A percentile compares a stretch with the other conserved stretches of the same genome.
Evolutionary conservation across 2,329 filamentous ascomycete species (phyloP).

Genomic region (Alternaria longipes): DNA sequence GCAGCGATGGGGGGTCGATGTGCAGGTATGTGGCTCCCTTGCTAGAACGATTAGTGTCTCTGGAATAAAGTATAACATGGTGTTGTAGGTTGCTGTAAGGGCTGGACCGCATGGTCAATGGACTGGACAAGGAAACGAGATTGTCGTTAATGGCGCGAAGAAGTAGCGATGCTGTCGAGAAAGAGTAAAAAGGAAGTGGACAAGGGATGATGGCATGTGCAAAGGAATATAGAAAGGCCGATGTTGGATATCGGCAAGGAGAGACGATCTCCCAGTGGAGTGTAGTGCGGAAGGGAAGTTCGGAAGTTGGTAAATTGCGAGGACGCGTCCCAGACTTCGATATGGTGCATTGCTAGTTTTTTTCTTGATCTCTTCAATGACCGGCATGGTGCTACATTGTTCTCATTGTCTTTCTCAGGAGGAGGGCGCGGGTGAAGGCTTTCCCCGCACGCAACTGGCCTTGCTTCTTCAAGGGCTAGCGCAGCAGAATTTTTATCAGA

Average conservation of each 20-base stretch:
- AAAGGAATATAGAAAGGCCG: not conserved
- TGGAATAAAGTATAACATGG: not conserved
- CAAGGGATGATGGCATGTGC: not conserved
- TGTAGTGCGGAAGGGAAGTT: not conserved
- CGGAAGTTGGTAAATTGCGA: not conserved
- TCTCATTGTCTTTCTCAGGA: not conserved
- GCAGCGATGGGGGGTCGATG: conserved; percentile 35
- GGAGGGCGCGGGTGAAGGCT: not conserved
- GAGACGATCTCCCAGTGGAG: not conserved
- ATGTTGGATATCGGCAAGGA: not conserved
- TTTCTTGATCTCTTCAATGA: accelerated
- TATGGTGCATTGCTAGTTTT: not conserved
- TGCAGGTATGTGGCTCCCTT: conserved; percentile 17
- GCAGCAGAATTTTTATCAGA: conserved; percentile 22
- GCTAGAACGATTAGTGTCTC: not conserved
- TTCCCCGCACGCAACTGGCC: not conserved
- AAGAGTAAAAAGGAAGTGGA: no score
- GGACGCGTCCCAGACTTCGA: not conserved
- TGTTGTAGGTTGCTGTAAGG: conserved; percentile 25
- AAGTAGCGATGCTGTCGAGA: conserved; percentile 1
- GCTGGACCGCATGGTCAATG: conserved; percentile 14
- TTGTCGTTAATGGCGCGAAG: conserved; percentile 22
- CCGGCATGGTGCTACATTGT: not conserved
- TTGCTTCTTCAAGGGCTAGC: not conserved
- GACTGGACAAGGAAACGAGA: not conserved